Base-by-base conservation (phyloP, 768 basidiomycete species). In the Nidularia sp. region DNA sequence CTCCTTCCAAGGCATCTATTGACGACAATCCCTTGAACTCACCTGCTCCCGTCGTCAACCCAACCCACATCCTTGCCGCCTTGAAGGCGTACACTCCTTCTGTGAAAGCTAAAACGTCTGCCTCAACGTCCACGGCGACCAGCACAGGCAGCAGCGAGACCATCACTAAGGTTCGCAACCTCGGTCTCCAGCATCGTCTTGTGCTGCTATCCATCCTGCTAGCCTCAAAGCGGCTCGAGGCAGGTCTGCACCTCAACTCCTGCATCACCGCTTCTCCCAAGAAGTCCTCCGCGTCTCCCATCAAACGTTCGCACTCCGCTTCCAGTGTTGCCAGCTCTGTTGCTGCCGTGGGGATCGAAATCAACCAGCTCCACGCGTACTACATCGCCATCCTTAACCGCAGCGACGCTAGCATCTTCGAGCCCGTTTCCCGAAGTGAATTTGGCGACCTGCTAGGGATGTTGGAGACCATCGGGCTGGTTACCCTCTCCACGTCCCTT, bases 111-210 rank as follows among this genome's bases (percentile, higher is more conserved):
- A 10, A 8, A 22, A 13, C 62, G 15, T 45, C 55, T 34, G 54
- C 62, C n/a, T 46, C 67, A 36, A 49, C 54, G 47, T 44, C 63
- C 0, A 51, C 66, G 12, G 29, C 63, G 2, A 18, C 63, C 7
- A 41, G 54, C n/a, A 57, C 59, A 2, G 66, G 70, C 48, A 78
- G 74, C 53, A 87, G 83, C 49, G 89, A 90, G 60, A 81, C 79
- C 6, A 75, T 84, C 2, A 70, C 71, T 12, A 91, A 89, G 62
- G 76, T 91, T 18, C 78, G 76, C 12, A 77, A 79, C 47, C 78
- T 93, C 6, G 86, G 88, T 22, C 71, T 93, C 1, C 90, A 93
- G 57, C 80, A 84, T 1, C 84, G 89, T 32, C 71, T 93, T 4
- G 84, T 78, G 6, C 76, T 93, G 7, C 75, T 90, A 2, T 73